These are phyloP conservation scores for Dicorynia guianensis DNA, from an alignment of 306 rosid genomes.

Conservation along the genomic window DNA sequence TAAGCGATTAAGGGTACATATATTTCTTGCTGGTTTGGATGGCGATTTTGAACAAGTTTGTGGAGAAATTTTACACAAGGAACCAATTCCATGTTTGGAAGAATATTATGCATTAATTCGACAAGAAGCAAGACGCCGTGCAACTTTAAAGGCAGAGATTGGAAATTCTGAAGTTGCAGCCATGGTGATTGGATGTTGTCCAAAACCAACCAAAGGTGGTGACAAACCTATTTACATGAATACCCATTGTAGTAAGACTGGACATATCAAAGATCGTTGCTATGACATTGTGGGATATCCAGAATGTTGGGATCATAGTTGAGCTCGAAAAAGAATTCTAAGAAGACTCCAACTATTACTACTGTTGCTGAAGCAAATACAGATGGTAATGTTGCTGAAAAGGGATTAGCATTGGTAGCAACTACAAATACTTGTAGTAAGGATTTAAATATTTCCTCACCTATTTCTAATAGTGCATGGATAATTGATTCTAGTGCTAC, in stretches of 20 bases:
- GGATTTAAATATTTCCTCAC: not conserved
- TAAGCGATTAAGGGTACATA: not conserved
- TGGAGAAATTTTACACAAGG: slow-evolving; percentile 11
- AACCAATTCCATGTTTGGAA: not conserved
- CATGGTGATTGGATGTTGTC: slow-evolving; percentile 10
- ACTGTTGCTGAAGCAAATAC: slow-evolving; percentile 21
- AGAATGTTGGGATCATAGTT: slow-evolving; percentile 37
- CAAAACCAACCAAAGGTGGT: not conserved
- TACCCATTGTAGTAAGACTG: not conserved
- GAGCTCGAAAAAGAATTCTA: too few species aligned
- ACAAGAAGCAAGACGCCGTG: not conserved
- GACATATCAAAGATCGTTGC: slow-evolving; percentile 26
- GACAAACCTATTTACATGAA: slow-evolving; percentile 22
- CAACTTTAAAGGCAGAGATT: not conserved
- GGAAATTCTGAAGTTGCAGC: not conserved
- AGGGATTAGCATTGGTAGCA: not conserved
- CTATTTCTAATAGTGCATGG: slow-evolving; percentile 24
- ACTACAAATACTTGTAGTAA: not conserved
- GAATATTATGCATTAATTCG: not conserved
- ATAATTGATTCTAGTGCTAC: slow-evolving; percentile 34
- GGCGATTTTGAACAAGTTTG: not conserved
- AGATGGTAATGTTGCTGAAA: not conserved
- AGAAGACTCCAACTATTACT: too few species aligned
- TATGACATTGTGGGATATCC: slow-evolving; percentile 31
- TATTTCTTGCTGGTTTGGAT: slow-evolving; percentile 12